phyloP scores from a whole-genome alignment of 2,329 filamentous ascomycete species.

The Monosporascus sp. region DNA sequence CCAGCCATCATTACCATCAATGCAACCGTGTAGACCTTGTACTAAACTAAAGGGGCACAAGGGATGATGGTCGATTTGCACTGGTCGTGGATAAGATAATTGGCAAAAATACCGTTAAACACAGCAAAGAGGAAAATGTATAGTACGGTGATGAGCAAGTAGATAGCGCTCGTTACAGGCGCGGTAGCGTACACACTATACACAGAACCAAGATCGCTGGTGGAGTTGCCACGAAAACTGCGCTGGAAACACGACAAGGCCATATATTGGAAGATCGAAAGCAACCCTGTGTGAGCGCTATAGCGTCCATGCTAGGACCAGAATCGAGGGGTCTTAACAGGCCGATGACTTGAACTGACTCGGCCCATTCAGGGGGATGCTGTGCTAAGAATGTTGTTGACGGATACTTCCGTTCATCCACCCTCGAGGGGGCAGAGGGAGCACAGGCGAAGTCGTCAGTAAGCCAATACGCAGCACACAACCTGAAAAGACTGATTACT shows the following conservation, averaged over 20 bases:
- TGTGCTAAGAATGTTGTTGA: no score
- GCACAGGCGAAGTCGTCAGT: constrained; percentile 8
- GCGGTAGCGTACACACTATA: no score
- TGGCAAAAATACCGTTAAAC: constrained; percentile 1
- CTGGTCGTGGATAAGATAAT: not conserved
- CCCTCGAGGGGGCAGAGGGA: not conserved
- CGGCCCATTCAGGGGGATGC: no score
- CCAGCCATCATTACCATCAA: not conserved
- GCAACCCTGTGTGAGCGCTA: no score
- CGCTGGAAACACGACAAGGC: constrained; percentile 1
- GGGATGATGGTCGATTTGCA: constrained; percentile 1
- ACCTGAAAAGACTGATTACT: constrained; percentile 10
- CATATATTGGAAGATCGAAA: constrained; percentile 1
- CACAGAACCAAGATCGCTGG: not conserved
- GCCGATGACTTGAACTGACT: no score
- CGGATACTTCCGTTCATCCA: no score
- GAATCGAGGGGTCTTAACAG: no score
- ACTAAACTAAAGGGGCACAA: constrained; percentile 2
- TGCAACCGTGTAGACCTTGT: constrained; percentile 1
- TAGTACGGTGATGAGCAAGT: not conserved
- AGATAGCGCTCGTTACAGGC: not conserved
- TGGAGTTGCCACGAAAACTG: not conserved
- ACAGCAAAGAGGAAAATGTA: not conserved
- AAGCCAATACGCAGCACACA: constrained; percentile 16
- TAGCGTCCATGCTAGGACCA: no score